phyloP scores from a whole-genome alignment of 2,329 filamentous ascomycete species.

The Phyllosticta capitalensis region DNA sequence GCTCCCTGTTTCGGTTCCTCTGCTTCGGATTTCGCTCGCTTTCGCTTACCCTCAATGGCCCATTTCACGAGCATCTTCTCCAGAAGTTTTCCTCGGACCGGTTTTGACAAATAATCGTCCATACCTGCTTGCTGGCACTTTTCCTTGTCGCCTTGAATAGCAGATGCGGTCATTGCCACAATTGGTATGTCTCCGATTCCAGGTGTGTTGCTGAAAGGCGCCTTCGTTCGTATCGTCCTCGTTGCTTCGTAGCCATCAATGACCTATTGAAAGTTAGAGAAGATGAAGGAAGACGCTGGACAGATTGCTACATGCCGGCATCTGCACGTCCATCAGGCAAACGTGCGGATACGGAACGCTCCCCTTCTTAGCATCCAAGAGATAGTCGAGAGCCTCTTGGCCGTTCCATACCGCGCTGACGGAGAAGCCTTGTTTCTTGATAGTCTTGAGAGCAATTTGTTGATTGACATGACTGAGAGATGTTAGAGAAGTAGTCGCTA shows the following conservation, averaged over 20 bases:
- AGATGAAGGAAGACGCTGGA: too few relatives aligned
- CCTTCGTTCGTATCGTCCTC: constrained; percentile 59
- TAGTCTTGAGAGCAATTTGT: constrained; percentile 66
- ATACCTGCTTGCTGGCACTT: constrained; percentile 66
- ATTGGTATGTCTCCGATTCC: constrained; percentile 55
- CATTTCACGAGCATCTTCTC: constrained; percentile 65
- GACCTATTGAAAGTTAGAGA: constrained; percentile 59
- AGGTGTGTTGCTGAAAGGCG: constrained; percentile 52
- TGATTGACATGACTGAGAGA: constrained; percentile 50
- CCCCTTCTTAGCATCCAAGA: constrained; percentile 43
- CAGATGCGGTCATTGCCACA: constrained; percentile 73
- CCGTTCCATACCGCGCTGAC: constrained; percentile 69
- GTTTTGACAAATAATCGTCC: constrained; percentile 68
- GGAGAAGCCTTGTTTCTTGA: constrained; percentile 62
- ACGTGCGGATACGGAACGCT: constrained; percentile 55
- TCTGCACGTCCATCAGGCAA: constrained; percentile 72
- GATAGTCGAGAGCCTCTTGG: constrained; percentile 66
- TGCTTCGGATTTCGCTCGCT: constrained; percentile 12
- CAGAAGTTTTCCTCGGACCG: constrained; percentile 57
- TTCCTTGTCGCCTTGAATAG: constrained; percentile 66
- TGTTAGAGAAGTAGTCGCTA: not conserved
- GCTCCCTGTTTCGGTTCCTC: not conserved
- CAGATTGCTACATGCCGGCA: too few relatives aligned
- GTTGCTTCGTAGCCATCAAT: constrained; percentile 72
- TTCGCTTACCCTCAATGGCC: constrained; percentile 41